Conservation (phyloP, 73 alveolate species). For the Paramecium caudatum region DNA sequence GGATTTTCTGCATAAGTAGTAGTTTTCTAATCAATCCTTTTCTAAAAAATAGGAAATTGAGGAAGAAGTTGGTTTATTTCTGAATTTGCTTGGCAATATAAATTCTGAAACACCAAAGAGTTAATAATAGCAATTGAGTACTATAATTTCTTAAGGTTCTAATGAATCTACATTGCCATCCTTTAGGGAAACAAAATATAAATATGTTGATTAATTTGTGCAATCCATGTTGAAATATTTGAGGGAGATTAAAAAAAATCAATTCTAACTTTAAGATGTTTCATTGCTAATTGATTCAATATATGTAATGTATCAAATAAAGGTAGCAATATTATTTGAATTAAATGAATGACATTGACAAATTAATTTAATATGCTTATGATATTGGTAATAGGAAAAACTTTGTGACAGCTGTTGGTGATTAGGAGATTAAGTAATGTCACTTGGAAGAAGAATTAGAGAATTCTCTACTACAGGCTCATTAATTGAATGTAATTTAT, state of each 20-base stretch:
- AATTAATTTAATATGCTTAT: slow-evolving; percentile 1
- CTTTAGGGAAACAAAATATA: slow-evolving; percentile 5
- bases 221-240: background rate
- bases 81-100: slow-evolving; percentile 11
- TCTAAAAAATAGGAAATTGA: background rate
- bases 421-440: background rate
- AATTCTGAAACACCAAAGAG: slow-evolving; percentile 30
- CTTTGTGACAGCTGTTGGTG: background rate
- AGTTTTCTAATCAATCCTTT: background rate
- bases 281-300: too few relatives aligned
- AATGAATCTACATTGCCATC: slow-evolving; percentile 34
- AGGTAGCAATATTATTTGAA: background rate
- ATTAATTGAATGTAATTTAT: slow-evolving; percentile 1
- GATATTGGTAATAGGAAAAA: slow-evolving; percentile 39
- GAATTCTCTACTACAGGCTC: background rate
- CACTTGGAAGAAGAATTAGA: slow-evolving; percentile 27
- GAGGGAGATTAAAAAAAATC: background rate
- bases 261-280: too few relatives aligned
- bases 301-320: too few relatives aligned
- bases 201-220: slow-evolving; percentile 47
- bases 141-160: slow-evolving; percentile 24
- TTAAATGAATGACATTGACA: slow-evolving; percentile 14
- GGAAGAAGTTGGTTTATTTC: slow-evolving; percentile 23
- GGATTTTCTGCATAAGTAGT: slow-evolving; percentile 11
- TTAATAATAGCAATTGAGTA: background rate